These are phyloP conservation scores for Hypoxylon fuscum DNA, from an alignment of 495 filamentous ascomycete genomes.

Conservation along the genomic window DNA sequence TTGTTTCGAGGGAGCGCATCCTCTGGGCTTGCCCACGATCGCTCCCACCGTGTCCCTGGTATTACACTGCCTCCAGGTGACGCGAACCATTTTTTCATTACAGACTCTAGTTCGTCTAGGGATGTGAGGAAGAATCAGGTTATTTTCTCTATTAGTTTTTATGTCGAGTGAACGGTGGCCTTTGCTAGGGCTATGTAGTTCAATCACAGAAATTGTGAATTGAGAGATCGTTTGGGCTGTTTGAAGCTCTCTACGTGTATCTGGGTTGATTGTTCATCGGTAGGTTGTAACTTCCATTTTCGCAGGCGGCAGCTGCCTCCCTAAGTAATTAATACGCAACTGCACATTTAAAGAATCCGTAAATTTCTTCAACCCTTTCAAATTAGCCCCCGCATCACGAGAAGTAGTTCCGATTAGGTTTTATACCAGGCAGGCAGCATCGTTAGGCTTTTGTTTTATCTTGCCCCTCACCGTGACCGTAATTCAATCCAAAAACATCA, in stretches of 20 bases:
- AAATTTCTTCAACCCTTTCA: too few relatives aligned
- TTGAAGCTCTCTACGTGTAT: too few relatives aligned
- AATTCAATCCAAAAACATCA: conserved; percentile 15
- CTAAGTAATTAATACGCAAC: too few relatives aligned
- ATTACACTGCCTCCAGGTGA: conserved; percentile 88
- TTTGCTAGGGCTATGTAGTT: too few relatives aligned
- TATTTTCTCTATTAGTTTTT: background rate
- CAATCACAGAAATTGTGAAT: too few relatives aligned
- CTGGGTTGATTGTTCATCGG: too few relatives aligned
- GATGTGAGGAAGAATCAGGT: conserved; percentile 69
- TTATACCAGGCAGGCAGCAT: background rate
- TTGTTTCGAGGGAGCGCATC: conserved; percentile 62
- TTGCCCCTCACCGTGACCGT: conserved; percentile 11
- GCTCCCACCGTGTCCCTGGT: conserved; percentile 81
- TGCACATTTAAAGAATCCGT: too few relatives aligned
- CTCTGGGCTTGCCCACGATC: conserved; percentile 87
- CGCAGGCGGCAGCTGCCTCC: too few relatives aligned
- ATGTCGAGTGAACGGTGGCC: background rate
- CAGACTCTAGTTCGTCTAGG: conserved; percentile 61
- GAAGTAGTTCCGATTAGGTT: too few relatives aligned
- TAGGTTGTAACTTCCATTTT: too few relatives aligned
- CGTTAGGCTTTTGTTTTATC: background rate
- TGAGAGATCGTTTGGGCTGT: too few relatives aligned
- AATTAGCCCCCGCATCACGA: too few relatives aligned
- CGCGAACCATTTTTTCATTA: conserved; percentile 73